Base-by-base conservation (phyloP, 1,284 basidiomycete species). In the Cutaneotrichosporon mucoides region DNA sequence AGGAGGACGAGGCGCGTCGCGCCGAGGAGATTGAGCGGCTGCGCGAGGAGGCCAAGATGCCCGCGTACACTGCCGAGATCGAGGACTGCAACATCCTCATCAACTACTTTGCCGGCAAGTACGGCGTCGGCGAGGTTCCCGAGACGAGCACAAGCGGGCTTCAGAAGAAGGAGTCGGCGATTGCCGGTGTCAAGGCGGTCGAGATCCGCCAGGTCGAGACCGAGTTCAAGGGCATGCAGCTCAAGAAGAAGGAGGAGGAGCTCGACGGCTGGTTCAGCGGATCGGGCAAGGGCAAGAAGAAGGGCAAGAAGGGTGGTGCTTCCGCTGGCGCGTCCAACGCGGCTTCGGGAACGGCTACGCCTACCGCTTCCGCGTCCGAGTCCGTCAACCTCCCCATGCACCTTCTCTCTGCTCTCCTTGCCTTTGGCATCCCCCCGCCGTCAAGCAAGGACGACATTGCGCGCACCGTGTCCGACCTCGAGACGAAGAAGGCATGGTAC, bases 401-500 rank as follows among this genome's bases (percentile, higher is more conserved):
- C 38, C 94, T 89, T 9, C 86, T 99, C 50, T 84, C 88, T 45
- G 95, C 94, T 1, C 85, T 99, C 50, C 84, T 96, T 59, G 82
- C 85, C 12, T 83, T 99, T 38, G 92, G 91, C 54, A 98, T 99
- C 72, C 87, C 92, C 35, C 90, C 93, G 24, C 96, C 96, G 0
- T 82, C 86, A 8, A 87, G 87, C 45, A 79, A 84, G 50, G 81
- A 83, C 11, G 95, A 99, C 72, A 83, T 95, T 38, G 83, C 86
- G 53, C 88, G 91, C 55, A 86, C 92, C 41, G 83, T 99, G 62
- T 88, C 91, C 71, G 91, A 97, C 74, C 82, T 99, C 59, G 88
- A 89, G 79, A 90, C 86, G 57, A 99, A 99, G 84, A 93, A 92
- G 79, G 84, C 88, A 46, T 99, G 94, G 93, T 98, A 88, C 76